Conservation (phyloP, 257 asterid species). For the Ilex asprella region DNA sequence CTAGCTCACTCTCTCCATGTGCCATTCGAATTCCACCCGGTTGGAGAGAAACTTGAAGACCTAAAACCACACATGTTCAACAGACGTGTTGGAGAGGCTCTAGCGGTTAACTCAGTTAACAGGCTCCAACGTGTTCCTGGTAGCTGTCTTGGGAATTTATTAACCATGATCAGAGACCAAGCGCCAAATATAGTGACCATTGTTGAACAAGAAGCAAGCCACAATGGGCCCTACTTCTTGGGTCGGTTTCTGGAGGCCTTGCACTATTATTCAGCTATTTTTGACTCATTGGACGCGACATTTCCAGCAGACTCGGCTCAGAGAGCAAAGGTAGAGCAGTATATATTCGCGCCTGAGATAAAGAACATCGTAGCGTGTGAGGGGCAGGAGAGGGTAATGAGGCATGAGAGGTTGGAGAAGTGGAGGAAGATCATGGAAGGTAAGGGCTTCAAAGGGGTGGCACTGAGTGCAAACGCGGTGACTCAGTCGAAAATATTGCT, state of each 20-base stretch:
- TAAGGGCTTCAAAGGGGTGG: slow-evolving; percentile 62
- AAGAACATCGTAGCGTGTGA: slow-evolving; percentile 63
- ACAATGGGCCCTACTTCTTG: slow-evolving; percentile 81
- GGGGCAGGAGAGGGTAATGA: slow-evolving; percentile 52
- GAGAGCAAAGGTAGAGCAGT: slow-evolving; percentile 77
- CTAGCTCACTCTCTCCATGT: slow-evolving; percentile 74
- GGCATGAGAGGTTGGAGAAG: slow-evolving; percentile 76
- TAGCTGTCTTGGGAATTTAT: slow-evolving; percentile 41
- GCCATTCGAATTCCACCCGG: slow-evolving; percentile 72
- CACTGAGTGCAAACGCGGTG: slow-evolving; percentile 62
- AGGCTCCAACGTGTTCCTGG: slow-evolving; percentile 64
- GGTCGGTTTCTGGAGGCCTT: slow-evolving; percentile 75
- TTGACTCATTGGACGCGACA: slow-evolving; percentile 79
- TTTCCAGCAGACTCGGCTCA: slow-evolving; percentile 72
- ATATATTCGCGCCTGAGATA: slow-evolving; percentile 72
- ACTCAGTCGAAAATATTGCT: slow-evolving; percentile 72
- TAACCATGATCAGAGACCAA: slow-evolving; percentile 65
- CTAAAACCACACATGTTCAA: slow-evolving; percentile 76
- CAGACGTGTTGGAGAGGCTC: slow-evolving; percentile 74
- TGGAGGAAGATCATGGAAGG: slow-evolving; percentile 88
- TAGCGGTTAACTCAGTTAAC: slow-evolving; percentile 76
- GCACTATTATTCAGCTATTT: slow-evolving; percentile 71
- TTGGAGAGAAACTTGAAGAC: slow-evolving; percentile 66
- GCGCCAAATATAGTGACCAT: slow-evolving; percentile 81
- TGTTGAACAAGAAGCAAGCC: slow-evolving; percentile 91